Base-by-base conservation (phyloP, 768 basidiomycete genomes). In the Podaxis sp. region DNA sequence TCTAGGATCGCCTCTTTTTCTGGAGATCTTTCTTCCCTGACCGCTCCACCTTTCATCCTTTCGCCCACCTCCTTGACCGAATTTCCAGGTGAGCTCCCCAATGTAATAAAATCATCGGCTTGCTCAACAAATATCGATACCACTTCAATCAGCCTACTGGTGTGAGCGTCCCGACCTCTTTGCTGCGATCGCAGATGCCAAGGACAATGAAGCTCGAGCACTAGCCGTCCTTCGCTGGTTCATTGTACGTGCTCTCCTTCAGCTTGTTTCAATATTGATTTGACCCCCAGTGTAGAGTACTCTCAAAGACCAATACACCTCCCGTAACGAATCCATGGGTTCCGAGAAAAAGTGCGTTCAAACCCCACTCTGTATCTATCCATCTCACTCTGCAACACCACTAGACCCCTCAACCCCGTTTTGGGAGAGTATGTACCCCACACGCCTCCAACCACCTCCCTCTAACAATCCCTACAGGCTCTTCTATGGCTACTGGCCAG, bases 281-380 rank as follows among this genome's bases (percentile, higher is more conserved):
- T 63, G 19, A 6, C 40, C 53, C 36, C 36, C 44, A 19, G 28
- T 15, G 0, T 63, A 90, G 90, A 89, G 89, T 69, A 99, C 96
- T 0, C 83, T 99, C 56, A 97, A 95, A 73, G 96, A 94, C 13
- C 95, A 97, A 71, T 95, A 95, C 73, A 98, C 92, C 46, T 93
- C 93, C 17, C 82, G 96, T 54, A 98, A 98, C 69, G 95, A 97
- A 77, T 88, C 89, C 66, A 90, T 95, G 87, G 96, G 96, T 13
- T 94, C 92, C 30, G 44, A 63, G 49, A 65, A 57, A 22, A 65
- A 64, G 60, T 69, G 57, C 8, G 65, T 65, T 9, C 11, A 30
- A 17, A 22, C 13, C 12, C 4, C 13, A n/a, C 39, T 19, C 36
- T 9, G 33, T 60, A 58, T 12, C 57, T 24, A 19, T 40, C 17